Evolutionary conservation across 352 stramenopile genomes (phyloP), one percentile per base, ranked within the genome.

Genomic region (Pythium coloratum): DNA sequence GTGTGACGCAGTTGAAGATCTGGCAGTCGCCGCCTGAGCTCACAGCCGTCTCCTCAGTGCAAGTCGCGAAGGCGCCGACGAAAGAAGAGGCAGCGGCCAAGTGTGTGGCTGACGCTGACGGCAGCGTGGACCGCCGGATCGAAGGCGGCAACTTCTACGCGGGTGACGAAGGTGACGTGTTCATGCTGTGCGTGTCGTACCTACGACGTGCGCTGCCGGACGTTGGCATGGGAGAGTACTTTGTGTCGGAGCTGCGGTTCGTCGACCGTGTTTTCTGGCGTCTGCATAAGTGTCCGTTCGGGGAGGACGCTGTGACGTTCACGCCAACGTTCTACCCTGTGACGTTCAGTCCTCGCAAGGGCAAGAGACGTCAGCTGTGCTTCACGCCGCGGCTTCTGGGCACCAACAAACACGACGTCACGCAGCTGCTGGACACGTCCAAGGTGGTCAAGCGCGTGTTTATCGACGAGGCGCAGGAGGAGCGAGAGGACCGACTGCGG

Each of bases 91-190:
- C 42, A 12, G 42, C 54, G 8, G n/a, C 53, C 30, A 7, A 49
- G 13, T 69, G 55, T 12, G 46, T 20, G 5, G 24, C 9, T 2
- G 55, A 63, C 32, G 24, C 55, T 7, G 30, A 32, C 7, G 55
- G 62, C 5, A 20, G 7, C 14, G 55, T 47, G 1, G 24, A 33
- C 4, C 62, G 46, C 18, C 13, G 30, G 14, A 54, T 69, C 13
- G 42, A 63, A 32, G 62, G 62, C 55, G 55, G 62, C 62, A 59
- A 69, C 46, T 69, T 54, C 55, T 69, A 69, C 50, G 32, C 26
- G 34, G 40, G 47, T 18, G 24, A 32, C 26, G 3, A 12, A 42
- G 16, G 6, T 20, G 55, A 38, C 6, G 16, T 55, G 38, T 42
- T 24, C 26, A 28, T 47, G 44, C 46, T 69, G 24, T 69, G 62